These are phyloP conservation scores for Escallonia rubra DNA, from an alignment of 129 eudicot genomes.

Conservation along the genomic window DNA sequence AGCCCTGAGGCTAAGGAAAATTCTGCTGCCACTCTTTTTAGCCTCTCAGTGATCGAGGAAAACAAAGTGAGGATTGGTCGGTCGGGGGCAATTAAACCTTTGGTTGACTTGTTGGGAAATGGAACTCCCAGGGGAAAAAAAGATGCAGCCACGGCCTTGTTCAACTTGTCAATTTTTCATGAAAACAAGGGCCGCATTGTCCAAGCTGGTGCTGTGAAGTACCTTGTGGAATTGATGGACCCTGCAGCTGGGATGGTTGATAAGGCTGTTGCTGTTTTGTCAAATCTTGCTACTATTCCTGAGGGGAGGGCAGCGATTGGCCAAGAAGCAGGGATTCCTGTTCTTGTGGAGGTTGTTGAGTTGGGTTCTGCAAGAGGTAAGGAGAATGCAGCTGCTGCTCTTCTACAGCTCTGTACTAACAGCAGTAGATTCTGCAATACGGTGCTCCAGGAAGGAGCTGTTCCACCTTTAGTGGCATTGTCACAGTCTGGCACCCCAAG, in stretches of 20 bases:
- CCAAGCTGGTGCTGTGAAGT: conserved; percentile 80
- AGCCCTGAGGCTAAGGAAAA: conserved; percentile 85
- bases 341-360: conserved; percentile 88
- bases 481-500: conserved; percentile 87
- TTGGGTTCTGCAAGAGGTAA: conserved; percentile 91
- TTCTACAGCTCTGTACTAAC: conserved; percentile 71
- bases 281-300: conserved; percentile 72
- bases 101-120: conserved; percentile 74
- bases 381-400: conserved; percentile 96
- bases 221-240: conserved; percentile 86
- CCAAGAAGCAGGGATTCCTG: conserved; percentile 71
- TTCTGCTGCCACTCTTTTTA: conserved; percentile 89
- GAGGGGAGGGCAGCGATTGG: conserved; percentile 85
- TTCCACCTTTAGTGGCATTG: conserved; percentile 80
- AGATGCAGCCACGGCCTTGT: conserved; percentile 89
- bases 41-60: conserved; percentile 79
- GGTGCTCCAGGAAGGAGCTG: conserved; percentile 85
- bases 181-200: conserved; percentile 76
- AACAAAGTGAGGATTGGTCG: conserved; percentile 70
- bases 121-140: conserved; percentile 88
- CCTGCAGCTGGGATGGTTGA: conserved; percentile 99
- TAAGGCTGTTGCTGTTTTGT: conserved; percentile 84
- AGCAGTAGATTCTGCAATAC: conserved; percentile 66
- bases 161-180: conserved; percentile 68
- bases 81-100: conserved; percentile 81